A percentile compares a stretch with the other conserved stretches of the same genome.
Conservation (phyloP, 164 flowering plant species). For the Houttuynia cordata region DNA sequence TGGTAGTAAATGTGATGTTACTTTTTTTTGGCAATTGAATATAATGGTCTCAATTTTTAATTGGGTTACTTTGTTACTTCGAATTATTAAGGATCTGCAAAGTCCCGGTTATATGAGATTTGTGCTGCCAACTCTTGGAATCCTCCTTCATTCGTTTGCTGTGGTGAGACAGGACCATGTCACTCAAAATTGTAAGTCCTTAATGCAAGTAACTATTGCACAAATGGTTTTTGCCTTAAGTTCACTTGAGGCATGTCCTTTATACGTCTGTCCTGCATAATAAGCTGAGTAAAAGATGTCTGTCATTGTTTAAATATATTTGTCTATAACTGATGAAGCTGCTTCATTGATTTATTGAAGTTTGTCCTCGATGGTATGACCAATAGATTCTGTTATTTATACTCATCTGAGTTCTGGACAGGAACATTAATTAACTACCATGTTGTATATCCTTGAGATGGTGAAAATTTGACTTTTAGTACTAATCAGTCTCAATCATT, state of each 20-base stretch:
- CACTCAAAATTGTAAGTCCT: conserved; percentile 60
- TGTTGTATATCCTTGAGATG: not conserved
- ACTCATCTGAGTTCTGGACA: no score
- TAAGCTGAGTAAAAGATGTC: no score
- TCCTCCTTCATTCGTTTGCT: conserved; percentile 59
- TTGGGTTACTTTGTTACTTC: not conserved
- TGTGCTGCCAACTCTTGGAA: conserved; percentile 61
- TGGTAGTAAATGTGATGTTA: not conserved
- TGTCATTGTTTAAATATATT: no score
- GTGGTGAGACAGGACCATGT: conserved; percentile 55
- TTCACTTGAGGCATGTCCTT: not conserved
- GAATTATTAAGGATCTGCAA: conserved; percentile 24
- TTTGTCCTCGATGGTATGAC: no score
- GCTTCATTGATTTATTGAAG: no score
- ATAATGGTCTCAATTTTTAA: no score
- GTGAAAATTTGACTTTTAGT: not conserved
- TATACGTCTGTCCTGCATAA: not conserved
- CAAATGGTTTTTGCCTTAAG: not conserved
- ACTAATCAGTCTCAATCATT: not conserved
- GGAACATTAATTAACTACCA: not conserved
- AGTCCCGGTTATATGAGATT: conserved; percentile 44
- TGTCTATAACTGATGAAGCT: no score
- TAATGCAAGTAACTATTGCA: not conserved
- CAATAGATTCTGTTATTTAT: no score
- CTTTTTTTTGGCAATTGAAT: not conserved